A percentile compares a stretch with the other conserved stretches of the same genome.
These are phyloP conservation scores for Ceratobasidium sp. DNA, from an alignment of 1,284 basidiomycete species.

Conservation along the genomic window DNA sequence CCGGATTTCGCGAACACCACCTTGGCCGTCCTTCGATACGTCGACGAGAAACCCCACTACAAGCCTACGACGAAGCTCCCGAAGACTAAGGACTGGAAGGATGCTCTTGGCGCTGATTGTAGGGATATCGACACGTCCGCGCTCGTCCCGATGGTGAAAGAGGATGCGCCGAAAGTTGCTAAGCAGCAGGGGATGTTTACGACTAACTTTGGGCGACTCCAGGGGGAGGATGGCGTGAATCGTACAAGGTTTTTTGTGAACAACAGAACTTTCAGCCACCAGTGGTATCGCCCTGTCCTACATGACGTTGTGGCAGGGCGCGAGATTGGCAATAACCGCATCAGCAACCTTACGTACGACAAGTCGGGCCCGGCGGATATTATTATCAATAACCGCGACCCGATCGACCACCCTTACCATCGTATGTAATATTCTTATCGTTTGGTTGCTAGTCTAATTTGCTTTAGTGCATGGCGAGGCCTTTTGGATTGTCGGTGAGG, in stretches of 20 bases:
- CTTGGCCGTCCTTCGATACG: constrained; percentile 51
- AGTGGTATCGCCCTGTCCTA: constrained; percentile 55
- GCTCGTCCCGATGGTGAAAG: constrained; percentile 52
- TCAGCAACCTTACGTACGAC: constrained; percentile 52
- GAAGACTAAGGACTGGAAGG: constrained; percentile 50
- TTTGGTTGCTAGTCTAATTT: not conserved
- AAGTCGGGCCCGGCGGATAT: constrained; percentile 25
- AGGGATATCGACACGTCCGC: constrained; percentile 51
- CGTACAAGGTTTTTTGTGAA: constrained; percentile 51
- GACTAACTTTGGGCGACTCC: constrained; percentile 50
- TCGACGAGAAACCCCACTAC: constrained; percentile 9
- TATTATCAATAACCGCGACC: constrained; percentile 56
- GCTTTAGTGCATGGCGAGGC: constrained; percentile 51
- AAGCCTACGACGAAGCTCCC: constrained; percentile 46
- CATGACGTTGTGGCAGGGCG: constrained; percentile 50
- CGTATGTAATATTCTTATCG: not conserved
- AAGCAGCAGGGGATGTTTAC: constrained; percentile 50
- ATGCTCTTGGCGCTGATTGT: constrained; percentile 43
- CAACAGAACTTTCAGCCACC: constrained; percentile 52
- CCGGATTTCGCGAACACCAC: constrained; percentile 37
- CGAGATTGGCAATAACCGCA: constrained; percentile 48
- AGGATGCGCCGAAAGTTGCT: constrained; percentile 49
- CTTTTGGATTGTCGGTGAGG: constrained; percentile 55
- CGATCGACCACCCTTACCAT: constrained; percentile 58
- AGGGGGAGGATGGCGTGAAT: not conserved